Percentiles rank a stretch among this genome's conserved stretches.
These are phyloP conservation scores for Verticillium albo-atrum DNA, from an alignment of 2,329 filamentous ascomycete species.

Conservation along the genomic window DNA sequence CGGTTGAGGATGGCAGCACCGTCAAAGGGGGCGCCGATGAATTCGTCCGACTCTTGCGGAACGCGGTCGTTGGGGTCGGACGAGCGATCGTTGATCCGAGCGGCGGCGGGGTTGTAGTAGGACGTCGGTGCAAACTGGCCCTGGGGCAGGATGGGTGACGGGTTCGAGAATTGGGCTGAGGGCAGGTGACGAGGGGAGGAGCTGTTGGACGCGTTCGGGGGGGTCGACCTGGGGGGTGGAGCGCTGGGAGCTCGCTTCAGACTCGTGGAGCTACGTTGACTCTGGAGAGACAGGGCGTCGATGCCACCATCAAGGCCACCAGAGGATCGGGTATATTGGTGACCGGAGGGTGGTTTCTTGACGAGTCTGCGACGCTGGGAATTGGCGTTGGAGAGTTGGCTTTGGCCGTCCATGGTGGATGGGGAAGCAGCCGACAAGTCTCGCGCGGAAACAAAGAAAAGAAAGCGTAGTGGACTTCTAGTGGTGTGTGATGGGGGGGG, in stretches of 20 bases:
- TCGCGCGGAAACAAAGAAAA: conserved; percentile 8
- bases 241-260: conserved; percentile 58
- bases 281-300: conserved; percentile 54
- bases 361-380: conserved; percentile 57
- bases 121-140: conserved; percentile 40
- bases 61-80: conserved; percentile 4
- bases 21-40: conserved; percentile 64
- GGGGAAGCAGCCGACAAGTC: conserved; percentile 13
- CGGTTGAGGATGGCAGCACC: conserved; percentile 56
- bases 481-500: neutral
- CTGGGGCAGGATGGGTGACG: conserved; percentile 40
- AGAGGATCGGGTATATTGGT: conserved; percentile 42
- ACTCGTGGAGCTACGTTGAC: conserved; percentile 60
- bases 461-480: neutral
- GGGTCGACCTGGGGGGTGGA: conserved; percentile 42
- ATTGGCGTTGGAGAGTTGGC: conserved; percentile 37
- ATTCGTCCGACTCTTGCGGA: conserved; percentile 44
- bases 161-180: conserved; percentile 35
- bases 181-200: conserved; percentile 43
- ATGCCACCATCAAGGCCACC: conserved; percentile 48
- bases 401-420: conserved; percentile 42
- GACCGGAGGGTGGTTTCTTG: conserved; percentile 53
- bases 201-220: conserved; percentile 42
- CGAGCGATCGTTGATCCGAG: conserved; percentile 3
- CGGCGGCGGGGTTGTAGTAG: conserved; percentile 23